These are phyloP conservation scores for Metarhizium rileyi DNA, from an alignment of 2,329 filamentous ascomycete genomes.

Conservation along the genomic window DNA sequence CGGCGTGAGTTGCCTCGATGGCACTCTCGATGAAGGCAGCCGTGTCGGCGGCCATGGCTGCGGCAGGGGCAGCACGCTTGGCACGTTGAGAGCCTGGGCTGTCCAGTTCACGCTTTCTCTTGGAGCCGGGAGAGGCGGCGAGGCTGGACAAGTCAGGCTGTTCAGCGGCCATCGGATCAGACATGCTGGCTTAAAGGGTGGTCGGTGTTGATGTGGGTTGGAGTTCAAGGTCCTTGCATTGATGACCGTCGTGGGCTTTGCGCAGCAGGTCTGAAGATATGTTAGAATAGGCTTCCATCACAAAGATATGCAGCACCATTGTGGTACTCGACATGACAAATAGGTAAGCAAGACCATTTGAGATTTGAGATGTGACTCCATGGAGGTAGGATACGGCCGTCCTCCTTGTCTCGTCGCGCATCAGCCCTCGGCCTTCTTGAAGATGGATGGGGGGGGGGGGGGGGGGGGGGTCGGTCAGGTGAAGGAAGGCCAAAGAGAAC, in stretches of 20 bases:
- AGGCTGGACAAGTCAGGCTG: conserved; percentile 37
- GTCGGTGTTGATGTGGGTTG: not conserved
- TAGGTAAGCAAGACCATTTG: not conserved
- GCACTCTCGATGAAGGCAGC: conserved; percentile 46
- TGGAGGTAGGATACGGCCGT: not conserved
- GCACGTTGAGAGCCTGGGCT: conserved; percentile 39
- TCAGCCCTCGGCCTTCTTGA: not conserved
- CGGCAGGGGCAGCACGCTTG: conserved; percentile 39
- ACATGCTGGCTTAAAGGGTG: conserved; percentile 24
- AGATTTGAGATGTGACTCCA: not conserved
- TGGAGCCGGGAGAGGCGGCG: conserved; percentile 36
- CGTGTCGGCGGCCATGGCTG: conserved; percentile 35
- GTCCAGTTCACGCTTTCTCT: conserved; percentile 45
- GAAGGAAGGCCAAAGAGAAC: not conserved
- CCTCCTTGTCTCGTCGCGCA: not conserved
- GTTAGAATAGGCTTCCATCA: too few relatives aligned
- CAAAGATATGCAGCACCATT: not conserved
- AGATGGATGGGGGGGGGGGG: not conserved
- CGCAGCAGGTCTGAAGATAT: too few relatives aligned
- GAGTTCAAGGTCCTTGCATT: not conserved
- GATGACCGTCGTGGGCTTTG: not conserved
- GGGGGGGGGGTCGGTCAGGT: not conserved
- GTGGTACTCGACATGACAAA: not conserved
- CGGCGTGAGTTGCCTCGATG: conserved; percentile 33
- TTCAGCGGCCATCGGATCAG: conserved; percentile 35